Percentiles rank a stretch among this genome's conserved stretches.
Evolutionary conservation across 225 moss, liverwort and hornwort genomes (phyloP).

Genomic region (Ulota crispa): DNA sequence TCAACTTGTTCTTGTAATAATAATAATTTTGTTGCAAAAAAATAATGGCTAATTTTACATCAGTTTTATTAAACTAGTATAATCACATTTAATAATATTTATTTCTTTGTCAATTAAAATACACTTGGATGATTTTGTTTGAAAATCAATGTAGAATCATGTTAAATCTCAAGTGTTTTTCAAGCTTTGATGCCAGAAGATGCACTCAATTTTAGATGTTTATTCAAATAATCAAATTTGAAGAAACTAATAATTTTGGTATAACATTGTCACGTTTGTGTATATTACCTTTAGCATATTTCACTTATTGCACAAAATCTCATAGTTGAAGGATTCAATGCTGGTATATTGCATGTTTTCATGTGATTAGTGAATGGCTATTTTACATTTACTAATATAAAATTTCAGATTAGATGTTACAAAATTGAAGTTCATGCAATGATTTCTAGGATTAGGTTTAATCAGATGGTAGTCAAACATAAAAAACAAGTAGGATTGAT

Average conservation of each 20-base stretch:
- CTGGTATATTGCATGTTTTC: not conserved
- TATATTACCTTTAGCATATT: not conserved
- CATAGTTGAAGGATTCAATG: not conserved
- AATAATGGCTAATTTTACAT: rapidly evolving
- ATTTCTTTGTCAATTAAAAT: not conserved
- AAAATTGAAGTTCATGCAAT: too few species aligned
- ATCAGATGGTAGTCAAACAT: too few species aligned
- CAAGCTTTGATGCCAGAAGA: not conserved
- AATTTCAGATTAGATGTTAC: too few species aligned
- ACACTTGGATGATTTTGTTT: not conserved
- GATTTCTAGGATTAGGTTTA: too few species aligned
- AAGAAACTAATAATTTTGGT: not conserved
- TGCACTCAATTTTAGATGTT: not conserved
- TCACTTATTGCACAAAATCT: not conserved
- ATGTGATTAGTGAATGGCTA: not conserved
- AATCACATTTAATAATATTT: not conserved
- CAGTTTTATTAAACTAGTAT: too few species aligned
- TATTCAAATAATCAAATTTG: not conserved
- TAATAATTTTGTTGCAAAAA: not conserved
- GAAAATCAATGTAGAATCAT: not conserved
- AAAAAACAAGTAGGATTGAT: too few species aligned
- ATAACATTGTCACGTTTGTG: too few species aligned
- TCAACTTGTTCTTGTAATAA: not conserved
- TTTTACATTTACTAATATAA: too few species aligned
- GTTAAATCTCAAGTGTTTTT: not conserved